Conservation (phyloP, 352 stramenopile genomes). For the Pythium folliculosum region DNA sequence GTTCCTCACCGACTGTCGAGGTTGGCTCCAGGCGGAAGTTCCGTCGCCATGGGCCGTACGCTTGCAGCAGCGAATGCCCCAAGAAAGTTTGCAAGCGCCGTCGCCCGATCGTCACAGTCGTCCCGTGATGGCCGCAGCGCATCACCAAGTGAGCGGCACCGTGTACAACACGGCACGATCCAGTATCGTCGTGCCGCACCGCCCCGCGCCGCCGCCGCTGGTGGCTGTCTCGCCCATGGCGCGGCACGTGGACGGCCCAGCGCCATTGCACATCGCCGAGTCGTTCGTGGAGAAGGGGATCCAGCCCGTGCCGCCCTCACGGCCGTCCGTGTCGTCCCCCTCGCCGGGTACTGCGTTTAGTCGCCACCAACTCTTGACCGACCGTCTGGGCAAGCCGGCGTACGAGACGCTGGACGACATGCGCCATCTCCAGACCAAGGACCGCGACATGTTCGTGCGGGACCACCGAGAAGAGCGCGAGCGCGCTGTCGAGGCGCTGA, state of each 20-base stretch:
- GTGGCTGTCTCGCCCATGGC: neutral
- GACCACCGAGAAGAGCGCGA: slow-evolving; percentile 67
- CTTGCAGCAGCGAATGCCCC: slow-evolving; percentile 19
- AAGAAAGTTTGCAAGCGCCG: neutral
- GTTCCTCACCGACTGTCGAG: slow-evolving; percentile 19
- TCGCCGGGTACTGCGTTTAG: slow-evolving; percentile 25
- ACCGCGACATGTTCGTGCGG: slow-evolving; percentile 50
- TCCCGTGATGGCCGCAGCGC: neutral
- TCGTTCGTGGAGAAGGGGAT: slow-evolving; percentile 19
- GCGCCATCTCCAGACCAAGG: slow-evolving; percentile 24
- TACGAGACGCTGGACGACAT: slow-evolving; percentile 44
- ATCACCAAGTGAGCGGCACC: neutral
- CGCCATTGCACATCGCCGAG: slow-evolving; percentile 23
- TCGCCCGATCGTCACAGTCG: neutral
- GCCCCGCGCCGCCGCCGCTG: slow-evolving; percentile 11
- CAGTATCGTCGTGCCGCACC: slow-evolving; percentile 9
- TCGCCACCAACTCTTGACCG: slow-evolving; percentile 55
- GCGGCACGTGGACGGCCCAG: neutral
- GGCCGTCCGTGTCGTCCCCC: slow-evolving; percentile 6
- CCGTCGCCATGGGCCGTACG: slow-evolving; percentile 42
- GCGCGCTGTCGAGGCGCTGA: slow-evolving; percentile 58
- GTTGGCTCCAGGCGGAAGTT: slow-evolving; percentile 50
- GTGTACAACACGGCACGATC: neutral
- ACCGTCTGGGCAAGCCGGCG: slow-evolving; percentile 45
- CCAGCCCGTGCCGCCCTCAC: slow-evolving; percentile 18